phyloP scores from a whole-genome alignment of 129 eudicot genomes.

The Flaveria ramosissima region DNA sequence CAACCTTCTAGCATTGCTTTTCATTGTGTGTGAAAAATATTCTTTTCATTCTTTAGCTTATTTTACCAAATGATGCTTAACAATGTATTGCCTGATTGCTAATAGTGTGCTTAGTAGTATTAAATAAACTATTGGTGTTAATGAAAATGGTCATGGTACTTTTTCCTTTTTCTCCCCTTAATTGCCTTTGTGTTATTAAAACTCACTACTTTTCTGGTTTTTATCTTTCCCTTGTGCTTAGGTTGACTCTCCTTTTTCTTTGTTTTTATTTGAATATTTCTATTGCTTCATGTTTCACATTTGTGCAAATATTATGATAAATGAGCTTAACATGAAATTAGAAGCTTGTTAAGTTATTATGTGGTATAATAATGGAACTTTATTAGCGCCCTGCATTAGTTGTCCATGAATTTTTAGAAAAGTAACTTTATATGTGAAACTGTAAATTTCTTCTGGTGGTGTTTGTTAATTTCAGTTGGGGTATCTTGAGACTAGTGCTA shows the following conservation, averaged over 20 bases:
- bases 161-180: no score
- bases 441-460: neutral
- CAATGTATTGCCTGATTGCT: no score
- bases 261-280: neutral
- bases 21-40: no score
- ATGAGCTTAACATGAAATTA: conserved; percentile 1
- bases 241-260: neutral
- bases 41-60: no score
- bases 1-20: no score
- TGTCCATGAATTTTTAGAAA: neutral
- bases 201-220: neutral
- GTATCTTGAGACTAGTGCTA: neutral
- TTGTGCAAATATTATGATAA: neutral
- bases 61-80: no score
- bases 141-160: no score
- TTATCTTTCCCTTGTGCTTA: conserved; percentile 1
- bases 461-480: neutral
- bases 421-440: neutral
- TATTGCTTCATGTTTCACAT: neutral
- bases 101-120: no score
- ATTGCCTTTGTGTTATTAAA: no score
- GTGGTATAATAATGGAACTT: neutral
- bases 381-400: neutral
- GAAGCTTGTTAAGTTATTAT: neutral
- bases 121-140: no score